Evolutionary conservation across 2,329 filamentous ascomycete species (phyloP).

Genomic region (Aspergillus thermomutatus): DNA sequence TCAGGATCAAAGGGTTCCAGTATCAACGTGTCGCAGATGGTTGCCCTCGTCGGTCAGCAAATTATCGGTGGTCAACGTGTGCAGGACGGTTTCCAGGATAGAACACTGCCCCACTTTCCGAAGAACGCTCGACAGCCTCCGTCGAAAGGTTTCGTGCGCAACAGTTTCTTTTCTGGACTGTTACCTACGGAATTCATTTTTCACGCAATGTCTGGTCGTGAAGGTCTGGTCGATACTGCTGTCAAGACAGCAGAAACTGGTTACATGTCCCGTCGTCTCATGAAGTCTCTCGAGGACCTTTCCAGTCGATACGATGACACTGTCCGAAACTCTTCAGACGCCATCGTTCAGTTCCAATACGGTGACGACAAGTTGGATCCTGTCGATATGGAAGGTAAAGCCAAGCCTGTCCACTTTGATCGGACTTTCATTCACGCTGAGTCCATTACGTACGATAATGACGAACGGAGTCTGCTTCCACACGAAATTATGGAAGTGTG

Average conservation of each 20-base stretch:
- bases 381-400: slow-evolving; percentile 94
- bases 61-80: slow-evolving; percentile 95
- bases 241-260: slow-evolving; percentile 99
- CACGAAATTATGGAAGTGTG: slow-evolving; percentile 69
- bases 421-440: slow-evolving; percentile 81
- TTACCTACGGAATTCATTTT: slow-evolving; percentile 92
- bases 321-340: slow-evolving; percentile 82
- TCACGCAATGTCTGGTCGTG: slow-evolving; percentile 96
- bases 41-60: slow-evolving; percentile 93
- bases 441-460: slow-evolving; percentile 74
- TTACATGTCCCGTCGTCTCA: slow-evolving; percentile 96
- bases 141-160: slow-evolving; percentile 92
- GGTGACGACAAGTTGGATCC: slow-evolving; percentile 94
- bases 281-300: slow-evolving; percentile 96
- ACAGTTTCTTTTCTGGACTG: slow-evolving; percentile 94
- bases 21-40: slow-evolving; percentile 99
- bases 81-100: slow-evolving; percentile 91
- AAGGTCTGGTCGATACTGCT: slow-evolving; percentile 96
- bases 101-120: slow-evolving; percentile 89
- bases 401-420: slow-evolving; percentile 86
- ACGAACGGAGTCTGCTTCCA: slow-evolving; percentile 69
- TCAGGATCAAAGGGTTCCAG: slow-evolving; percentile 95
- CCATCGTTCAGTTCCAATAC: slow-evolving; percentile 94
- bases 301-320: slow-evolving; percentile 93
- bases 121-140: slow-evolving; percentile 90